These are phyloP conservation scores for Thinopyrum obtusiflorum DNA, from an alignment of 202 grass and related monocot species.

Conservation along the genomic window DNA sequence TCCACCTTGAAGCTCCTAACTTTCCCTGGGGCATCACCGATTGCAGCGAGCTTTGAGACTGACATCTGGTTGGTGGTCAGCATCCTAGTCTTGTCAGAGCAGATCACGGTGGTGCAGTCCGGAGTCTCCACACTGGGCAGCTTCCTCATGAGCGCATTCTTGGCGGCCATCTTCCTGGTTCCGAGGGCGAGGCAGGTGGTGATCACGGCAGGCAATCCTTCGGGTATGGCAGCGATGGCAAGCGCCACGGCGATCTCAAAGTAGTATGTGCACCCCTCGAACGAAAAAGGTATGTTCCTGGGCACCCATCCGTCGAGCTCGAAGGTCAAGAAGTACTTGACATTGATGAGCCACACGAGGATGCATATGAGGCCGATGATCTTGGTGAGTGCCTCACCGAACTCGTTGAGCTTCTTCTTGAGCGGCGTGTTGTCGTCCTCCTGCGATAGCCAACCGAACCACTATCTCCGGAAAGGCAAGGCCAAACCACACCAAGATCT, in stretches of 20 bases:
- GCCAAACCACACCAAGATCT: too few relatives aligned
- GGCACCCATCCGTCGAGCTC: conserved; percentile 67
- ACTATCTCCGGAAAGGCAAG: too few relatives aligned
- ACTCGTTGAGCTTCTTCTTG: conserved; percentile 94
- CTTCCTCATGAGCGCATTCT: conserved; percentile 87
- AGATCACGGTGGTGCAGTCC: conserved; percentile 89
- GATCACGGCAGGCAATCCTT: conserved; percentile 83
- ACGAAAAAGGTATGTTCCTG: conserved; percentile 58
- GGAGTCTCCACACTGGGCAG: conserved; percentile 85
- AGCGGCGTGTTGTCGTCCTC: conserved; percentile 72
- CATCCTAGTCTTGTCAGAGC: conserved; percentile 86
- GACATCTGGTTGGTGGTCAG: conserved; percentile 97
- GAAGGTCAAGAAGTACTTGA: conserved; percentile 82
- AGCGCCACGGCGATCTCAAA: conserved; percentile 93
- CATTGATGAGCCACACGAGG: conserved; percentile 88
- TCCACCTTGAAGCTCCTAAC: conserved; percentile 82
- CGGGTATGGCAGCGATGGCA: conserved; percentile 78
- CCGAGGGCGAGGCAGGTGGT: conserved; percentile 87
- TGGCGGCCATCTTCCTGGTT: conserved; percentile 88
- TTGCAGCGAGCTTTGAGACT: conserved; percentile 50
- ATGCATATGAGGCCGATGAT: conserved; percentile 78
- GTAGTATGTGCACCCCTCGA: conserved; percentile 96
- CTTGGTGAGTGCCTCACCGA: conserved; percentile 71
- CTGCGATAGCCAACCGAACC: too few relatives aligned
- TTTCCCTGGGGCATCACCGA: conserved; percentile 28